Base-by-base conservation (phyloP, 768 basidiomycete species). In the Hygrophorus russula region DNA sequence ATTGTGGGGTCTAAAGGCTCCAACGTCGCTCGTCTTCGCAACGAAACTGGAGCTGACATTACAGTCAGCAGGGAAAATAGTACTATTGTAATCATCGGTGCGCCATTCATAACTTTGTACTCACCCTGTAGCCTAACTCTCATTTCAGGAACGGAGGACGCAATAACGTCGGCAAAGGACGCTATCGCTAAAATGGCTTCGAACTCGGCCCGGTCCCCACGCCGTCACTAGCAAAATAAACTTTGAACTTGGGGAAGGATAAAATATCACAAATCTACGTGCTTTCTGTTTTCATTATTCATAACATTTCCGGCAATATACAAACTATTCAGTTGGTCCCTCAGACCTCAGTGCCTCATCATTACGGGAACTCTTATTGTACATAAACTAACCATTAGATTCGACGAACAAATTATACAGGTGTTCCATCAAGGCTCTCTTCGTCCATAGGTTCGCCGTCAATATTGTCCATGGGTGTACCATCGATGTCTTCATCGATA, bases 1-100 rank as follows among this genome's bases (percentile, higher is more conserved):
- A 93, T 97, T 52, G 90, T 97, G 49, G 93, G 93, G 31, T 65
- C 82, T 9, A 94, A 93, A 64, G 92, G 92, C 42, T 68, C 89
- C 19, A 97, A 90, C 53, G 86, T 97, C 40, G 73, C 83, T 41
- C 83, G 92, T 39, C 73, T 97, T 41, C 79, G 92, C 44, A 74
- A 74, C 41, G 90, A 91, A 63, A 94, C 86, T 41, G 87, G 89
- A 33, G 85, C 92, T 43, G 90, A 94, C 56, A 91, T 97, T 53
- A 87, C 78, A 34, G 88, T 97, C 43, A 79, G 88, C 59, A 78
- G 87, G 50, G 91, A 92, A 49, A 85, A 84, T 56, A 87, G 71
- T 60, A 80, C 80, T 24, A 93, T 96, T 54, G 76, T 84, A 50
- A 83, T 97, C 56, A 78, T 82, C 39, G 92, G 90, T 90, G 55